These are phyloP conservation scores for Chalaropsis ovoidea DNA, from an alignment of 2,329 filamentous ascomycete genomes.

Conservation along the genomic window DNA sequence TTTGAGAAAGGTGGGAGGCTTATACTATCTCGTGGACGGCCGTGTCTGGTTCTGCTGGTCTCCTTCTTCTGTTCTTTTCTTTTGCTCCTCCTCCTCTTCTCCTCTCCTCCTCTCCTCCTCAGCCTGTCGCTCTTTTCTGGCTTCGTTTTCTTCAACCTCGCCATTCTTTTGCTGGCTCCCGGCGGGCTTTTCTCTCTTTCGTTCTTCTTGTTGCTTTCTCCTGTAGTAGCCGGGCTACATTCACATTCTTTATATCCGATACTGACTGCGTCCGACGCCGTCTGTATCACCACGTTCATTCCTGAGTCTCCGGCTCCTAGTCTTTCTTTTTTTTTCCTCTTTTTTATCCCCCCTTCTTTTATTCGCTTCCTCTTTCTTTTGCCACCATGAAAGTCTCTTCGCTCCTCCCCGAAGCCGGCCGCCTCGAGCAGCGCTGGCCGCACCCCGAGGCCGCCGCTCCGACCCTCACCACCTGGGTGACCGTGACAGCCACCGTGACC, in stretches of 20 bases:
- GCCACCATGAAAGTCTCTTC: constrained; percentile 21
- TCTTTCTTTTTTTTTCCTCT: constrained; percentile 6
- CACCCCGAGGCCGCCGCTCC: constrained; percentile 6
- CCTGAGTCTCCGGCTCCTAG: constrained; percentile 5
- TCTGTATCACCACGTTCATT: constrained; percentile 8
- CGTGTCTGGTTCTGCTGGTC: too few species aligned
- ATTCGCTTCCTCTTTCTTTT: background rate
- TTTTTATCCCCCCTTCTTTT: constrained; percentile 5
- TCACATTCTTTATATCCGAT: constrained; percentile 6
- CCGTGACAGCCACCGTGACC: constrained; percentile 2
- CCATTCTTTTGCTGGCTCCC: constrained; percentile 20
- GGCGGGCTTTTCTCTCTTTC: constrained; percentile 16
- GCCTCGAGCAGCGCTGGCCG: constrained; percentile 16
- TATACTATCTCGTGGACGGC: constrained; percentile 2
- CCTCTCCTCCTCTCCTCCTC: constrained; percentile 10
- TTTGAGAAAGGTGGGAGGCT: background rate
- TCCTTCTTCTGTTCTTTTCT: constrained; percentile 1
- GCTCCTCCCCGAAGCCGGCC: constrained; percentile 11
- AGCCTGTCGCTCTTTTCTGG: constrained; percentile 11
- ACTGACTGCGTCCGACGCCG: background rate
- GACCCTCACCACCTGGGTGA: background rate
- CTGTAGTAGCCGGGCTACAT: constrained; percentile 24
- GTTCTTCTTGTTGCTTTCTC: constrained; percentile 10
- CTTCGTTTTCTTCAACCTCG: background rate
- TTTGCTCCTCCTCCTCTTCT: constrained; percentile 14